Evolutionary conservation across 2,329 filamentous ascomycete genomes (phyloP), one percentile per base, ranked within the genome.

Genomic region (Aspergillus proliferans): DNA sequence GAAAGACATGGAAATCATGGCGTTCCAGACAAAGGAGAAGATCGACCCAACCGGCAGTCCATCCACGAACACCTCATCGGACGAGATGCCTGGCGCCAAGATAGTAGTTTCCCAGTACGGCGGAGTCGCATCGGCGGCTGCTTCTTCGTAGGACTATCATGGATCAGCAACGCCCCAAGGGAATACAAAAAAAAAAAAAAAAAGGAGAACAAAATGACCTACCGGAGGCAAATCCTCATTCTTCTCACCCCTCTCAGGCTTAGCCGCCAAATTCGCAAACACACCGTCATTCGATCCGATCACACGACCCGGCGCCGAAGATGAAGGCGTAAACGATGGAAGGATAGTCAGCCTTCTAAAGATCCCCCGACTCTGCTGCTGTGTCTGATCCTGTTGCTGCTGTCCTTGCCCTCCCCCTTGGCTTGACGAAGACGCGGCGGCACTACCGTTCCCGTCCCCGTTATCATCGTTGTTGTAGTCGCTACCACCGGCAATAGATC

Each of bases 21-120:
- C 88, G 44, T 76, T 92, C 77, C 79, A 88, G 51, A 77, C 81
- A 63, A 88, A 88, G 66, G 77, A 87, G 71, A 92, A 92, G 76
- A 92, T 78, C 57, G 90, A 91, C 76, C 76, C 84, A 73, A 89
- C 93, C 3, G 94, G 90, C 64, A 98, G 85, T 60, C 93, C 93
- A 66, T 98, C 93, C 49, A 98, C 87, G 64, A 93, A 98, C 43
- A 98, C 92, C 69, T 98, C 93, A 65, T 97, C 91, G 36, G 85
- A 83, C n/a, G 87, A 87, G 56, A 93, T 83, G 48, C 92, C 93
- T 0, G 93, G 93, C 0, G 91, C 92, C 46, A 98, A 81, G 56
- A 98, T 96, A 0, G 93, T 97, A 5, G 93, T 98, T 75, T 98
- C 93, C 93, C 93, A 98, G 71, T 98, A 98, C 0, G 93, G 93